A percentile compares a stretch with the other conserved stretches of the same genome.
Conservation (phyloP, 176 grass and related monocot genomes). For the Carex cristatella region DNA sequence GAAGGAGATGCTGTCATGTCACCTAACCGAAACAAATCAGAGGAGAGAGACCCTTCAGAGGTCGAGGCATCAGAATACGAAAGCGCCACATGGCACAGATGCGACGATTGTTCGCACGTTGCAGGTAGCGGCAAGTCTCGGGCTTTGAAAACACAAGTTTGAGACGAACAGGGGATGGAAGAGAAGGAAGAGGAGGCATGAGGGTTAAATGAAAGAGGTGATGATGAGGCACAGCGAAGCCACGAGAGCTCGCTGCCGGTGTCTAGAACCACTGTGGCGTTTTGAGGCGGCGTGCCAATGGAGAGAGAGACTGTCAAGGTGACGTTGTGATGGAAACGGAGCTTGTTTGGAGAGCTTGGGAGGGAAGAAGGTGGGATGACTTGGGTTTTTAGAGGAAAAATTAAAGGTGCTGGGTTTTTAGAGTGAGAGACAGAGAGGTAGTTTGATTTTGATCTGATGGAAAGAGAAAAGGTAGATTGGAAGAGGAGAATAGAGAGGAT, state of each 20-base stretch:
- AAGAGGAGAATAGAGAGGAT: constrained; percentile 6
- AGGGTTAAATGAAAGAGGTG: constrained; percentile 29
- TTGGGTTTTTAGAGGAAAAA: constrained; percentile 47
- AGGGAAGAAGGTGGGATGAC: constrained; percentile 42
- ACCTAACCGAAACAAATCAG: constrained; percentile 66
- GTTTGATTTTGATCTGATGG: constrained; percentile 17
- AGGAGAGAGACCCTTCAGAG: constrained; percentile 72
- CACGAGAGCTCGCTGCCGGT: constrained; percentile 97
- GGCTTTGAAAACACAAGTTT: constrained; percentile 40
- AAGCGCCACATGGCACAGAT: constrained; percentile 55
- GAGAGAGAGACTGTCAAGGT: constrained; percentile 77
- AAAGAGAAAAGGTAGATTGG: constrained; percentile 3
- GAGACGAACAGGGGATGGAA: constrained; percentile 63
- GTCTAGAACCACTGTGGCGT: constrained; percentile 85
- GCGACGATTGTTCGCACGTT: constrained; percentile 51
- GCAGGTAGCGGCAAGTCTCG: constrained; percentile 58
- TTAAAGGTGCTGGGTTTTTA: constrained; percentile 13
- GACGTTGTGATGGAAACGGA: constrained; percentile 92
- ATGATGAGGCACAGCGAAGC: constrained; percentile 43
- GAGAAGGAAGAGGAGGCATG: constrained; percentile 51
- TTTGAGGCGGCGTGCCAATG: constrained; percentile 78
- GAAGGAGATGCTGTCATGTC: constrained; percentile 12
- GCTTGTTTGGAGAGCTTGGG: constrained; percentile 62
- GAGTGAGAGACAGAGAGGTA: background rate
- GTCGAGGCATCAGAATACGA: constrained; percentile 79